Evolutionary conservation across 345 rosid species (phyloP).

Genomic region (Salix arbutifolia): DNA sequence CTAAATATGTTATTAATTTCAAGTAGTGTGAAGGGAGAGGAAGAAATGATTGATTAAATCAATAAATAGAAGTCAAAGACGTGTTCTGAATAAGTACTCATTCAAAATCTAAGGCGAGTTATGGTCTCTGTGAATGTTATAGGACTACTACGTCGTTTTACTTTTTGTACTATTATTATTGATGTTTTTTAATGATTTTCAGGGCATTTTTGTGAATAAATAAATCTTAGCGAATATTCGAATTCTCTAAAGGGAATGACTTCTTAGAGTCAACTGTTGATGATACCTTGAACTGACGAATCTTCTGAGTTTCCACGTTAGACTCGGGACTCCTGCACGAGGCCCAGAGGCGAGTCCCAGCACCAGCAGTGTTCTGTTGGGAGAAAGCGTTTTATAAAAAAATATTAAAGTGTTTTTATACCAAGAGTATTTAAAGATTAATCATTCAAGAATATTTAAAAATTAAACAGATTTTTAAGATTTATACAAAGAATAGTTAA

Average conservation of each 20-base stretch:
- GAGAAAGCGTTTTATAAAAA: too few species aligned
- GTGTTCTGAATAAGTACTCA: not conserved
- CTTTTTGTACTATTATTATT: not conserved
- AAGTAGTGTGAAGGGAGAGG: not conserved
- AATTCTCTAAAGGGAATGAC: not conserved
- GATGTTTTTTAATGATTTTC: not conserved
- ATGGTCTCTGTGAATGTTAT: not conserved
- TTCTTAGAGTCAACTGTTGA: not conserved
- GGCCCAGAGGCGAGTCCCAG: not conserved
- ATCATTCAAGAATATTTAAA: too few species aligned
- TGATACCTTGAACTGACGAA: not conserved
- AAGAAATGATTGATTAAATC: not conserved
- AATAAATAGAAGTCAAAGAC: too few species aligned
- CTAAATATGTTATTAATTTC: not conserved
- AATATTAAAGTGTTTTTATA: too few species aligned
- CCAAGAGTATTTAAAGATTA: too few species aligned
- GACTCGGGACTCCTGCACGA: not conserved
- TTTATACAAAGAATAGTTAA: too few species aligned
- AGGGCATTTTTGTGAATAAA: conserved; percentile 8
- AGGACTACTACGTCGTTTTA: too few species aligned
- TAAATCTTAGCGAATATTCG: not conserved
- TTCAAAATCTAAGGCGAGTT: not conserved
- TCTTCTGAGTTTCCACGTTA: not conserved
- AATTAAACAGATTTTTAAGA: too few species aligned
- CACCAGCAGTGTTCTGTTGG: too few species aligned